These are phyloP conservation scores for Macadamia integrifolia DNA, from an alignment of 164 flowering plant genomes.

Conservation along the genomic window DNA sequence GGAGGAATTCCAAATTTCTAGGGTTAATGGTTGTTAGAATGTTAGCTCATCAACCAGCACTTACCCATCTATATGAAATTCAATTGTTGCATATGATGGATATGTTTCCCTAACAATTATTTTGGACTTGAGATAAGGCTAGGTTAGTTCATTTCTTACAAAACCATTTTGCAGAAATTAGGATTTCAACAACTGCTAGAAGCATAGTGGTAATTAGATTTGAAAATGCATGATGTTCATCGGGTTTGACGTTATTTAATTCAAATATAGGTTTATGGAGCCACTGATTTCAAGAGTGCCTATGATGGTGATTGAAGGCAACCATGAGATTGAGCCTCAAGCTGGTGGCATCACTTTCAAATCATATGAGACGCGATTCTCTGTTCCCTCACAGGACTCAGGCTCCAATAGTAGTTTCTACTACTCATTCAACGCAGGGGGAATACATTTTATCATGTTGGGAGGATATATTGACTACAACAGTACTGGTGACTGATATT, in stretches of 20 bases:
- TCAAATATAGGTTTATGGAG: conserved; percentile 69
- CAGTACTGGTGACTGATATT: conserved; percentile 41
- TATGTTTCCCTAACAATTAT: too few species aligned
- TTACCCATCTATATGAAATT: too few species aligned
- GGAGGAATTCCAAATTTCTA: too few species aligned
- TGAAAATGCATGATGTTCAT: too few species aligned
- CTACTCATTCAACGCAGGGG: conserved; percentile 90
- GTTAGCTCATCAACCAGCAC: too few species aligned
- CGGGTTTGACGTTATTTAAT: conserved; percentile 1
- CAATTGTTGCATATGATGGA: too few species aligned
- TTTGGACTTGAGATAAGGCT: too few species aligned
- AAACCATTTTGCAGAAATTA: too few species aligned
- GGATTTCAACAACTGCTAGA: too few species aligned
- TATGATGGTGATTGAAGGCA: conserved; percentile 92
- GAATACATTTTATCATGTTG: conserved; percentile 79
- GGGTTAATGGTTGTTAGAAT: too few species aligned
- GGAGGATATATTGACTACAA: conserved; percentile 89
- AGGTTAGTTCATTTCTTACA: too few species aligned
- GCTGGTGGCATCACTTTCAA: conserved; percentile 54
- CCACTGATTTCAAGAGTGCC: conserved; percentile 74
- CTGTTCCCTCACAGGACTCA: conserved; percentile 74
- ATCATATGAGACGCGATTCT: conserved; percentile 62
- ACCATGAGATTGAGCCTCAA: conserved; percentile 95
- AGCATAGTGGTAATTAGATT: too few species aligned
- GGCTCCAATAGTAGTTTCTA: conserved; percentile 66